Evolutionary conservation across 208 protist genomes (phyloP).

Genomic region (Leishmania turanica): DNA sequence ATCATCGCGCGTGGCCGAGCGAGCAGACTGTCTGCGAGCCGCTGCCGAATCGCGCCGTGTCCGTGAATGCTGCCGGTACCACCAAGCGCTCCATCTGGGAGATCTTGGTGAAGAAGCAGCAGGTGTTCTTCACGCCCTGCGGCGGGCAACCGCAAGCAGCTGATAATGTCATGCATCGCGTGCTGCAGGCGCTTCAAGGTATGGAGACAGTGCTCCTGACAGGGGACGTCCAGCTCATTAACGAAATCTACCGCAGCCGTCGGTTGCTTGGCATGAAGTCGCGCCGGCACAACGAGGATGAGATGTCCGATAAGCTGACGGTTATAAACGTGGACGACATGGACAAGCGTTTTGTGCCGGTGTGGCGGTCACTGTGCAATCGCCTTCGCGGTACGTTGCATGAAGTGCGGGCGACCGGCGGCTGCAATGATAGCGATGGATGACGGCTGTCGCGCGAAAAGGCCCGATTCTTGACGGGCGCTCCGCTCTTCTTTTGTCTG

Average conservation of each 20-base stretch:
- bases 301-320: slow-evolving; percentile 37
- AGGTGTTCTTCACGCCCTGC: slow-evolving; percentile 68
- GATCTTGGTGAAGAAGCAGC: slow-evolving; percentile 8
- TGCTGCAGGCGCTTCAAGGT: slow-evolving; percentile 47
- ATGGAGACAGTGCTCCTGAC: slow-evolving; percentile 56
- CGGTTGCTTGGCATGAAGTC: slow-evolving; percentile 56
- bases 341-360: slow-evolving; percentile 77
- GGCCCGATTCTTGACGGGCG: neutral
- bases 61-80: neutral
- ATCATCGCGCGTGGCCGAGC: slow-evolving; percentile 65
- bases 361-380: slow-evolving; percentile 56
- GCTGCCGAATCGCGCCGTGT: slow-evolving; percentile 5
- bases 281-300: slow-evolving; percentile 36
- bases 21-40: slow-evolving; percentile 53
- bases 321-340: slow-evolving; percentile 62
- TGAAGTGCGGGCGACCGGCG: neutral
- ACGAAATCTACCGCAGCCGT: slow-evolving; percentile 30
- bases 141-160: slow-evolving; percentile 74
- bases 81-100: slow-evolving; percentile 29
- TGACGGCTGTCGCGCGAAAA: slow-evolving; percentile 4
- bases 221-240: slow-evolving; percentile 56
- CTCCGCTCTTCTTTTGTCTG: neutral
- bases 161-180: slow-evolving; percentile 71
- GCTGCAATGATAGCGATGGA: slow-evolving; percentile 9
- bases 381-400: slow-evolving; percentile 26